A percentile compares a stretch with the other conserved stretches of the same genome.
Evolutionary conservation across 116 monocot genomes (phyloP).

Genomic region (Cymodocea nodosa): DNA sequence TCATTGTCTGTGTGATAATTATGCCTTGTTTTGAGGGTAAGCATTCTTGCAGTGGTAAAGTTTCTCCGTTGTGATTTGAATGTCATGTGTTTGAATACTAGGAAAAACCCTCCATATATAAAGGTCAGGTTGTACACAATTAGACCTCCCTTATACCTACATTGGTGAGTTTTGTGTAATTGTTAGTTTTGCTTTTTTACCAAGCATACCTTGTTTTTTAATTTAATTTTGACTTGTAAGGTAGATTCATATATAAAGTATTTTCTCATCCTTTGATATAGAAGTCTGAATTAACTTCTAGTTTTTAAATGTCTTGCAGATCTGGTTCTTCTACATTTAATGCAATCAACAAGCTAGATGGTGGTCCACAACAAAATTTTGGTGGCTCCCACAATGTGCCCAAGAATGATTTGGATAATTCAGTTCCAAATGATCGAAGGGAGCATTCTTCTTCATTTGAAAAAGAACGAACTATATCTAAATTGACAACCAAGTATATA

Average conservation of each 20-base stretch:
- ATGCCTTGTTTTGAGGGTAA: too few species aligned
- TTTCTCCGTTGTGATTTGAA: too few species aligned
- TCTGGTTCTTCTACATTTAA: constrained; percentile 26
- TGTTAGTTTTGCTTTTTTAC: too few species aligned
- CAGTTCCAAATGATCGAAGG: constrained; percentile 55
- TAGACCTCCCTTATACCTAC: too few species aligned
- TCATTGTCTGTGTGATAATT: too few species aligned
- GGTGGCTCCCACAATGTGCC: constrained; percentile 20
- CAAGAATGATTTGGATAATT: constrained; percentile 40
- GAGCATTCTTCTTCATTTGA: constrained; percentile 38
- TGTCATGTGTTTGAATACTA: too few species aligned
- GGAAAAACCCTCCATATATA: background rate
- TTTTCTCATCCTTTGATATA: too few species aligned
- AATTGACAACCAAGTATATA: constrained; percentile 72
- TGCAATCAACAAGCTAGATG: constrained; percentile 45
- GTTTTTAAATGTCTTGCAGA: constrained; percentile 20
- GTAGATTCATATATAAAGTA: too few species aligned
- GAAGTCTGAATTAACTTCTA: background rate
- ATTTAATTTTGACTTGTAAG: too few species aligned
- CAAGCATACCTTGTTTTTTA: too few species aligned
- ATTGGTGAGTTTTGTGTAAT: too few species aligned
- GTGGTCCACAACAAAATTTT: constrained; percentile 31
- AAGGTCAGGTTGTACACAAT: background rate
- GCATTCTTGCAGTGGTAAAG: too few species aligned
- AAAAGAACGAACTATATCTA: constrained; percentile 42